phyloP scores from a whole-genome alignment of 2,329 filamentous ascomycete species.

The Dryadomyces sulphureus region DNA sequence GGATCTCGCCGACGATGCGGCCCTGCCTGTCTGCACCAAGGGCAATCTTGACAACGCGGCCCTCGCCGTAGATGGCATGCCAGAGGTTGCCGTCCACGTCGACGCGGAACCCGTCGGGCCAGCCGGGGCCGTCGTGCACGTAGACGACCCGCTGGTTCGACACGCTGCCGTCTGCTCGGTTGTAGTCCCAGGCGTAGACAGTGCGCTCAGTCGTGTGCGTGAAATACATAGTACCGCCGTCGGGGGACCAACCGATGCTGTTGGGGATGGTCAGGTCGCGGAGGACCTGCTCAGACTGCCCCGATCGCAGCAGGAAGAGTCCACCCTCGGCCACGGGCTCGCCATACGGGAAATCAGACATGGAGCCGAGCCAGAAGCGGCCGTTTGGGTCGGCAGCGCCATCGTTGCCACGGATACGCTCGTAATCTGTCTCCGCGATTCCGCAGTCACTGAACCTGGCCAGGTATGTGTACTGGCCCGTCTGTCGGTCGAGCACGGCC shows the following conservation, averaged over 20 bases:
- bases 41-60: constrained; percentile 59
- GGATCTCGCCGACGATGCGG: constrained; percentile 57
- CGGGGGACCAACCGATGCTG: constrained; percentile 65
- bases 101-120: constrained; percentile 73
- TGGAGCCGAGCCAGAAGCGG: constrained; percentile 71
- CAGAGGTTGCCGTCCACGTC: constrained; percentile 79
- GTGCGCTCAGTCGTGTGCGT: constrained; percentile 60
- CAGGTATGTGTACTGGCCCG: constrained; percentile 39
- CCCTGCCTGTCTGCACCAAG: constrained; percentile 46
- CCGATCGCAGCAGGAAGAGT: constrained; percentile 51
- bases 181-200: constrained; percentile 65
- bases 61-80: constrained; percentile 72
- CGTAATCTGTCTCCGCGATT: constrained; percentile 19
- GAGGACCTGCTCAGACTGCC: constrained; percentile 43
- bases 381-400: constrained; percentile 68
- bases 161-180: constrained; percentile 45
- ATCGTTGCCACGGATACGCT: constrained; percentile 60
- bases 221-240: constrained; percentile 63
- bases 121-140: constrained; percentile 46
- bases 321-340: constrained; percentile 49
- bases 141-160: constrained; percentile 61
- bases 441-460: constrained; percentile 27
- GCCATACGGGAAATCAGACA: constrained; percentile 57
- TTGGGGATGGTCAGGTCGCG: constrained; percentile 66
- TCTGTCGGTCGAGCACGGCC: constrained; percentile 56